Evolutionary conservation across 768 basidiomycete species (phyloP).

Genomic region (Gloeopeniophorella convolvens): DNA sequence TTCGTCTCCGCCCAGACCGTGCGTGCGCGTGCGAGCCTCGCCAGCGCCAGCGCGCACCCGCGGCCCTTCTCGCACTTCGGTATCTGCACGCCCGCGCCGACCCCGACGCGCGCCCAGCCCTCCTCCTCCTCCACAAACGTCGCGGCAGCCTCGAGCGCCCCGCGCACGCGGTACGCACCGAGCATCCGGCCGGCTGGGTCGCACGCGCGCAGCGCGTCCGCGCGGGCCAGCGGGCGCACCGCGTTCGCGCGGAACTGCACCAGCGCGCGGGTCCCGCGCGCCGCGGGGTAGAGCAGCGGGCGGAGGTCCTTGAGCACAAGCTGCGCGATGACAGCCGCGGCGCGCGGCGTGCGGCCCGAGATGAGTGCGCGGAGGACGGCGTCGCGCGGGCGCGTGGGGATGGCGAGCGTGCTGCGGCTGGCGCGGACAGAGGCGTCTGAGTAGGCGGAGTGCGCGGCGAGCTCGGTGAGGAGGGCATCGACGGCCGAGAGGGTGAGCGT

Average conservation of each 20-base stretch:
- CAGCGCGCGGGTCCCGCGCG: constrained; percentile 45
- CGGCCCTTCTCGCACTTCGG: constrained; percentile 80
- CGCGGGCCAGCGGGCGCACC: constrained; percentile 46
- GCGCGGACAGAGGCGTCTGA: constrained; percentile 45
- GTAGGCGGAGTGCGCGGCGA: constrained; percentile 61
- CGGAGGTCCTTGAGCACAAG: constrained; percentile 84
- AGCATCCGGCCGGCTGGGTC: constrained; percentile 52
- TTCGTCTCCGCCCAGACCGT: constrained; percentile 85
- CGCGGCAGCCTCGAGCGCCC: constrained; percentile 54
- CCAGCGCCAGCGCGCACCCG: constrained; percentile 49
- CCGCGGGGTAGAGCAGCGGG: constrained; percentile 69
- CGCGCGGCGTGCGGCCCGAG: constrained; percentile 50
- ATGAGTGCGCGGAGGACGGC: constrained; percentile 48
- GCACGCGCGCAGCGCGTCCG: constrained; percentile 69
- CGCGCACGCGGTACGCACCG: constrained; percentile 45
- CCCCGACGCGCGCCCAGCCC: no score
- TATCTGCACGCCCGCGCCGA: constrained; percentile 48
- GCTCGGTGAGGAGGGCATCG: constrained; percentile 63
- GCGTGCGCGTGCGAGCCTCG: constrained; percentile 35
- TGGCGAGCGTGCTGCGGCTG: constrained; percentile 28
- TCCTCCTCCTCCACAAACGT: no score
- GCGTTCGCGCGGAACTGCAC: constrained; percentile 51
- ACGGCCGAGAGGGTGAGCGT: constrained; percentile 45
- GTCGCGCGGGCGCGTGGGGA: constrained; percentile 28
- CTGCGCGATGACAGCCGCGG: constrained; percentile 70